These are phyloP conservation scores for Sclerotinia trifoliorum DNA, from an alignment of 2,329 filamentous ascomycete species.

Conservation along the genomic window DNA sequence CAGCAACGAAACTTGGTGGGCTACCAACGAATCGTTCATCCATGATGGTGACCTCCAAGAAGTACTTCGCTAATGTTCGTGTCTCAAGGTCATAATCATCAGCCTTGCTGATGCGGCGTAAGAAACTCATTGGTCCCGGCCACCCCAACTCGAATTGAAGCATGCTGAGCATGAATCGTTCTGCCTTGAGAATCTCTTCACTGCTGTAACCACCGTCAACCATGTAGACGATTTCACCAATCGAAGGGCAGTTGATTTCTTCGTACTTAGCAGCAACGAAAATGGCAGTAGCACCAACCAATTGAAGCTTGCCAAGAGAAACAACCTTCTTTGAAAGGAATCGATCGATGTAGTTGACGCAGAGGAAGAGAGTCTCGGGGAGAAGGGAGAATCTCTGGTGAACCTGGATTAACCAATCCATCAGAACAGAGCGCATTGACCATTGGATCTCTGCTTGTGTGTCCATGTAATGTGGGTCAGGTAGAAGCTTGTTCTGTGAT, in stretches of 20 bases:
- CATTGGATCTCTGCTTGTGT: conserved; percentile 96
- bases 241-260: conserved; percentile 95
- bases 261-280: conserved; percentile 98
- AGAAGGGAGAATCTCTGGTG: conserved; percentile 87
- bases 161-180: conserved; percentile 97
- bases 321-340: conserved; percentile 95
- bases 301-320: conserved; percentile 89
- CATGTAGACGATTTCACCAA: conserved; percentile 97
- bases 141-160: conserved; percentile 93
- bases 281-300: conserved; percentile 93
- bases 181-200: conserved; percentile 94
- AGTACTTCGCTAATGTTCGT: conserved; percentile 94
- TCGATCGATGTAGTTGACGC: conserved; percentile 95
- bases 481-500: conserved; percentile 70
- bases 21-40: conserved; percentile 94
- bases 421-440: conserved; percentile 96
- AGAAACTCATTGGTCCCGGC: conserved; percentile 99
- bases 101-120: conserved; percentile 94
- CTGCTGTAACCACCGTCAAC: conserved; percentile 86
- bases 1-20: conserved; percentile 85
- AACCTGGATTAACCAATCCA: conserved; percentile 98
- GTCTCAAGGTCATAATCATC: conserved; percentile 97
- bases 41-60: conserved; percentile 95
- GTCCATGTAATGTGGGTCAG: conserved; percentile 94
- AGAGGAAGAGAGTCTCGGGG: conserved; percentile 91